These are phyloP conservation scores for Volvariella surrecta DNA, from an alignment of 1,284 basidiomycete species.

Conservation along the genomic window DNA sequence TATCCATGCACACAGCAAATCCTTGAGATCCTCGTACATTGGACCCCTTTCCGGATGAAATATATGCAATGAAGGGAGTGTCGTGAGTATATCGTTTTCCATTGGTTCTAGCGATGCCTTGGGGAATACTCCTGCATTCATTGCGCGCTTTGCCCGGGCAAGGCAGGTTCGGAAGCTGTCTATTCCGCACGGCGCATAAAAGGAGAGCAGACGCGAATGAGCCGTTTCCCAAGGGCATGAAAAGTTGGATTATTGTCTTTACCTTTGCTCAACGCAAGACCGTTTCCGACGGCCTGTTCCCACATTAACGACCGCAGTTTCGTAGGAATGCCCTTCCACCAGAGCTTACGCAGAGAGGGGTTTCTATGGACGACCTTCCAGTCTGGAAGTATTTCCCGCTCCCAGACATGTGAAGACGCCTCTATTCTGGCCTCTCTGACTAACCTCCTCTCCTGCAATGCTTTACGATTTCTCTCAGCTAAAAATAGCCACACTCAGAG, in stretches of 20 bases:
- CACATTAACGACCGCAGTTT: constrained; percentile 83
- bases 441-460: constrained; percentile 53
- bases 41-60: constrained; percentile 77
- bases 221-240: constrained; percentile 7
- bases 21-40: constrained; percentile 79
- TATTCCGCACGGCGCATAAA: constrained; percentile 20
- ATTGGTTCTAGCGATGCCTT: constrained; percentile 59
- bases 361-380: constrained; percentile 72
- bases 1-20: constrained; percentile 87
- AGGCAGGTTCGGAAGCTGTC: constrained; percentile 73
- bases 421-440: constrained; percentile 65
- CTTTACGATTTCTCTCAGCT: constrained; percentile 66
- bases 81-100: constrained; percentile 73
- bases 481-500: constrained; percentile 1
- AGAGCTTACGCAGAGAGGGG: constrained; percentile 61
- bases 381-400: constrained; percentile 74
- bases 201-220: constrained; percentile 10
- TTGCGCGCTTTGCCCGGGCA: constrained; percentile 66
- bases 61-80: constrained; percentile 84
- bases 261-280: constrained; percentile 84
- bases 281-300: constrained; percentile 85
- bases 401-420: constrained; percentile 67
- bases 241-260: constrained; percentile 13
- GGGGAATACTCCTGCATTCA: constrained; percentile 70
- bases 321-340: constrained; percentile 91